phyloP scores from a whole-genome alignment of 106 monocot species.

The Allium sativum region DNA sequence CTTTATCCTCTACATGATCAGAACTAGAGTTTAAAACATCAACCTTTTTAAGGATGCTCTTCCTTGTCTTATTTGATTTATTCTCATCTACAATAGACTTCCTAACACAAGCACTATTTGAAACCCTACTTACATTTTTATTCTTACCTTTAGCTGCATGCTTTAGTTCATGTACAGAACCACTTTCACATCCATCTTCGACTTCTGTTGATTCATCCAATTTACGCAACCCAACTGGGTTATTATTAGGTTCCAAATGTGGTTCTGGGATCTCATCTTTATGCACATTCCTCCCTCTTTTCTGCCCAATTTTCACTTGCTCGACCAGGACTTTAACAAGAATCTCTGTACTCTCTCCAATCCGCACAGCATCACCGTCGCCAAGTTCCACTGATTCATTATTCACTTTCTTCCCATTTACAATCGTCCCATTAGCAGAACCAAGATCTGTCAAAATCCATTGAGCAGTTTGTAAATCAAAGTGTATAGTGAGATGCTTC shows the following conservation, averaged over 20 bases:
- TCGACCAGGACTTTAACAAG: slow-evolving; percentile 20
- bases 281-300: background rate
- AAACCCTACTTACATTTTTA: background rate
- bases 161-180: background rate
- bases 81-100: background rate
- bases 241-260: background rate
- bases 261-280: background rate
- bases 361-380: slow-evolving; percentile 52
- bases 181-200: background rate
- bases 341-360: slow-evolving; percentile 47
- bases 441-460: slow-evolving; percentile 70
- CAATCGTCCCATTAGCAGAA: slow-evolving; percentile 71
- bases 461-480: slow-evolving; percentile 11
- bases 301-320: background rate
- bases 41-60: background rate
- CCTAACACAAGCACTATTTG: background rate
- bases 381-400: slow-evolving; percentile 21
- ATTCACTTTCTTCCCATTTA: slow-evolving; percentile 35
- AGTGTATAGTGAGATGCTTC: slow-evolving; percentile 55
- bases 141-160: background rate
- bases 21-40: background rate
- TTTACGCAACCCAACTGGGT: background rate
- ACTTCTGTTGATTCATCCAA: background rate
- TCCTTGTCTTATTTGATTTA: background rate
- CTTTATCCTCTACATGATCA: background rate